Base-by-base conservation (phyloP, 495 filamentous ascomycete species). In the Xylaria castorea region DNA sequence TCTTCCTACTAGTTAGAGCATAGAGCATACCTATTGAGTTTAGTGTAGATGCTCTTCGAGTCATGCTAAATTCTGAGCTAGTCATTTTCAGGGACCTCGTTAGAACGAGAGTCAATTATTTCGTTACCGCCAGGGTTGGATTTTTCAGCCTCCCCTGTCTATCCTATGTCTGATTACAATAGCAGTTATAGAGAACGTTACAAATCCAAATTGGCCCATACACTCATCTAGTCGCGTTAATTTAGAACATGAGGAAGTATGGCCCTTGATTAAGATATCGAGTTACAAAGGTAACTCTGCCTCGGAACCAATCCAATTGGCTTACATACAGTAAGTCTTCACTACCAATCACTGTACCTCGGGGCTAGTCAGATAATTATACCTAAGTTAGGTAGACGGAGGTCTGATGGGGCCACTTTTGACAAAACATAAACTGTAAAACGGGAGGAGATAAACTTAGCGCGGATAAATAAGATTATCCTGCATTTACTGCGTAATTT, bases 271-370 rank as follows among this genome's bases (percentile, higher is more conserved):
- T 42, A 66, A 11, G 18, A 30, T 69, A 27, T 57, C 27, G 20
- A 20, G 25, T 40, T 53, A 38, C 46, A 53, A 5, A 14, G 61
- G 12, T 40, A 64, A 46, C 38, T 6, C 22, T 40, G 22, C 11
- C 67, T 55, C 20, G 55, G 67, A 61, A 70, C 3, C 25, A 38
- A 61, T 36, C 67, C 67, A 55, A 70, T 70, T 70, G 67, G 67
- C 67, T 36, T 60, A 57, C 8, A 2, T 51, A 22, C 44, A 48
- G 16, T 38, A 40, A 36, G 16, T 32, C 27, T 50, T 32, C 14
- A 32, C 22, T 44, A 16, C 38, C 12, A 38, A 40, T 38, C n/a
- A 64, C 44, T 18, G 30, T 36, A 65, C 27, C 9, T 38, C 0
- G 7, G 16, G 44, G 51, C 53, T 57, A 57, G 53, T 57, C 53